Conservation (phyloP, 768 basidiomycete genomes). For the Ephemerocybe angulata region DNA sequence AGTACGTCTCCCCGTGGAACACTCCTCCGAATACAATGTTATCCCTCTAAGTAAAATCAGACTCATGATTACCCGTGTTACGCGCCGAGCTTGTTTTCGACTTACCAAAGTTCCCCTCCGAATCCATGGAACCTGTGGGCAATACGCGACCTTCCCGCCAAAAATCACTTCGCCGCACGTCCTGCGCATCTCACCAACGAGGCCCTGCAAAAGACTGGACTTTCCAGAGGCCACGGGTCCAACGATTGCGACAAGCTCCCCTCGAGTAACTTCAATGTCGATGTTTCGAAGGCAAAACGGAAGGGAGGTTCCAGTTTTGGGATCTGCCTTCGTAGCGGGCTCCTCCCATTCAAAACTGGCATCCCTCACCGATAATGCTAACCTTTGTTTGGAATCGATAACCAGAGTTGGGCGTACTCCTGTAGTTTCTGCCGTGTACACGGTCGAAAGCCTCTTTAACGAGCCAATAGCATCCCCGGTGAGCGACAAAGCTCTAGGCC, state of each 20-base stretch:
- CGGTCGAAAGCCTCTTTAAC: conserved; percentile 43
- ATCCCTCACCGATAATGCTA: conserved; percentile 47
- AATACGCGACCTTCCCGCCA: conserved; percentile 64
- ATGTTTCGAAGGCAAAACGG: conserved; percentile 53
- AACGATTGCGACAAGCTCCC: conserved; percentile 57
- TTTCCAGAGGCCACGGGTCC: conserved; percentile 70
- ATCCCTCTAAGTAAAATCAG: conserved; percentile 40
- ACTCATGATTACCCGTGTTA: conserved; percentile 9
- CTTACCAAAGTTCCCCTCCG: conserved; percentile 59
- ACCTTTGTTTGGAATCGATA: conserved; percentile 42
- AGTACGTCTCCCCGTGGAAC: conserved; percentile 62
- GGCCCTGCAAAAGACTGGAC: conserved; percentile 56
- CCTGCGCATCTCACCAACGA: conserved; percentile 69
- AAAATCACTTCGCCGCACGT: conserved; percentile 50
- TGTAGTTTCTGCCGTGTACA: conserved; percentile 55
- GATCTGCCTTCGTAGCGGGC: background rate
- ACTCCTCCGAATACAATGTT: conserved; percentile 66
- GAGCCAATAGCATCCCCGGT: conserved; percentile 65
- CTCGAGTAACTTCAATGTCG: conserved; percentile 50
- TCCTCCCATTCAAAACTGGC: conserved; percentile 65
- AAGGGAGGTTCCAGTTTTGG: conserved; percentile 10
- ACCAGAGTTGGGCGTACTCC: conserved; percentile 32
- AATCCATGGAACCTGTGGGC: conserved; percentile 73
- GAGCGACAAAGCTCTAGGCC: conserved; percentile 58
- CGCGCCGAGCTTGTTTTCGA: no score